Percentiles rank a stretch among this genome's conserved stretches.
These are phyloP conservation scores for Rhizophora apiculata DNA, from an alignment of 345 rosid species.

Conservation along the genomic window DNA sequence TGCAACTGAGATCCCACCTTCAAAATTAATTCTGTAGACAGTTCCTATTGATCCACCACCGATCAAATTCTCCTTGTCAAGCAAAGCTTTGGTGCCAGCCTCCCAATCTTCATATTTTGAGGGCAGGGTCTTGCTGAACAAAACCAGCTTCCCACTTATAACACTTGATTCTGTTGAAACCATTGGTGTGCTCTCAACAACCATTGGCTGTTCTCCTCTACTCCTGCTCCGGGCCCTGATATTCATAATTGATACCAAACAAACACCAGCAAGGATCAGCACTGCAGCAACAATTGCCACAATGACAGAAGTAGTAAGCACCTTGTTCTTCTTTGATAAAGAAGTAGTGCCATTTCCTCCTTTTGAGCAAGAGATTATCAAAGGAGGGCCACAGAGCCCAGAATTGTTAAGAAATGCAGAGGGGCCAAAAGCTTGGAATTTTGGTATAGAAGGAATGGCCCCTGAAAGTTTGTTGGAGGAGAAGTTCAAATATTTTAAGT, in stretches of 20 bases:
- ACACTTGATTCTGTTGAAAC: slow-evolving; percentile 68
- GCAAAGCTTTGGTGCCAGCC: slow-evolving; percentile 83
- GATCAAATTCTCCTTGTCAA: slow-evolving; percentile 79
- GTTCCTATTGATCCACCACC: slow-evolving; percentile 89
- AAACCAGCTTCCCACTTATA: slow-evolving; percentile 84
- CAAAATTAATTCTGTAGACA: slow-evolving; percentile 75
- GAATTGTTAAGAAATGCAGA: slow-evolving; percentile 71
- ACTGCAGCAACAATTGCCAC: slow-evolving; percentile 84
- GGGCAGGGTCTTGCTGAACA: slow-evolving; percentile 89
- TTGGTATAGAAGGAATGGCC: slow-evolving; percentile 49
- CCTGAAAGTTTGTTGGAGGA: slow-evolving; percentile 81
- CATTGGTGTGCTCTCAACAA: slow-evolving; percentile 70
- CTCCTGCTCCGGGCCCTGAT: slow-evolving; percentile 58
- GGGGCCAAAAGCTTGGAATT: slow-evolving; percentile 55
- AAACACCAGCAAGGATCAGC: slow-evolving; percentile 76
- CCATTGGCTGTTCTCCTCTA: slow-evolving; percentile 40
- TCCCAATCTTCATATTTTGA: slow-evolving; percentile 97
- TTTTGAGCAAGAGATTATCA: slow-evolving; percentile 51
- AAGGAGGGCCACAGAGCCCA: slow-evolving; percentile 74
- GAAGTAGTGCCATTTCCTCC: slow-evolving; percentile 28
- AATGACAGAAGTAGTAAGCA: slow-evolving; percentile 72
- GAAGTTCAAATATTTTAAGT: slow-evolving; percentile 53
- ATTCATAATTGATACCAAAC: slow-evolving; percentile 76
- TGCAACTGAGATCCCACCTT: slow-evolving; percentile 85
- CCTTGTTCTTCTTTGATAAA: slow-evolving; percentile 36